These are phyloP conservation scores for Heterobasidion parviporum DNA, from an alignment of 1,284 basidiomycete genomes.

Conservation along the genomic window DNA sequence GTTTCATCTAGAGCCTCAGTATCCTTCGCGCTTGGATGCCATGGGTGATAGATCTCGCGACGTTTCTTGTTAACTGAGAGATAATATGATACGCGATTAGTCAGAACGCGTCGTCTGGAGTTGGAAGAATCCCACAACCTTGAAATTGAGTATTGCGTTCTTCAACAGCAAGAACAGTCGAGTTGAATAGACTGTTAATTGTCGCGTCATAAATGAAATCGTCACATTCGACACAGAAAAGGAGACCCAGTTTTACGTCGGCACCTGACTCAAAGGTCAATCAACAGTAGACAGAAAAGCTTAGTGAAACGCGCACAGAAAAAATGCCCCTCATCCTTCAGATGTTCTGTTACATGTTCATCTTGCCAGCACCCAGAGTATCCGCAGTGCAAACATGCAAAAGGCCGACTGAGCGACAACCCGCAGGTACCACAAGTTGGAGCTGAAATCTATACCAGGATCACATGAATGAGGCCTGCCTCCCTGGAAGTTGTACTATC, in stretches of 20 bases:
- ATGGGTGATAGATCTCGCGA: conserved; percentile 38
- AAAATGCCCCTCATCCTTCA: conserved; percentile 46
- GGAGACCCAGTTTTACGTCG: conserved; percentile 47
- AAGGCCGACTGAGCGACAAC: conserved; percentile 56
- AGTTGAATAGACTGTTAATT: conserved; percentile 31
- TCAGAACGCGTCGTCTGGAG: not conserved
- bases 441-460: conserved; percentile 23
- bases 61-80: conserved; percentile 27
- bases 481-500: not conserved
- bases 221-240: conserved; percentile 52
- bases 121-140: conserved; percentile 19
- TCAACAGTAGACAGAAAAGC: conserved; percentile 1
- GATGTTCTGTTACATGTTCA: conserved; percentile 48
- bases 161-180: conserved; percentile 34
- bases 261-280: conserved; percentile 30
- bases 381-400: conserved; percentile 73
- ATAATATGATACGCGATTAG: not conserved
- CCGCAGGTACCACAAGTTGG: conserved; percentile 64
- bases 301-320: conserved; percentile 53
- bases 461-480: not conserved
- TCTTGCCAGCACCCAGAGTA: conserved; percentile 68
- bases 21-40: conserved; percentile 32
- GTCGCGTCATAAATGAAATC: conserved; percentile 46
- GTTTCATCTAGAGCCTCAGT: conserved; percentile 25
- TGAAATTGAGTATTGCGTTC: conserved; percentile 43